A percentile compares a stretch with the other conserved stretches of the same genome.
Evolutionary conservation across 1,284 basidiomycete genomes (phyloP).

Genomic region (Melampsora larici-populina): DNA sequence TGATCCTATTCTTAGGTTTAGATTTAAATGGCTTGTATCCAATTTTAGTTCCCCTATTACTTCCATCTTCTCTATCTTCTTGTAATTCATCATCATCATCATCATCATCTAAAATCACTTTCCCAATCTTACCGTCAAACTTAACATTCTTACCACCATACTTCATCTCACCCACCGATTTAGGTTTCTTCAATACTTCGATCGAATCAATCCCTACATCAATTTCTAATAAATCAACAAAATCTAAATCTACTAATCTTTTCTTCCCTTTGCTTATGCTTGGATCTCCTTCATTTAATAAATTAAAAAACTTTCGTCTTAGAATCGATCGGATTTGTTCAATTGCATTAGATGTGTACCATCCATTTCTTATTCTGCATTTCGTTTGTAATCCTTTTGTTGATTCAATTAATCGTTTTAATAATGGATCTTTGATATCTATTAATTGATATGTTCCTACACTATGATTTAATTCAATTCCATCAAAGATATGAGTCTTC

Average conservation of each 20-base stretch:
- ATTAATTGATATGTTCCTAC: slow-evolving; percentile 87
- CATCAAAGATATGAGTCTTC: slow-evolving; percentile 83
- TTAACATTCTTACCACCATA: neutral
- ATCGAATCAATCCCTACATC: slow-evolving; percentile 1
- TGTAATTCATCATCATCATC: neutral
- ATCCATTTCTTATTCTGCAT: slow-evolving; percentile 71
- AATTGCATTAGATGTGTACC: slow-evolving; percentile 71
- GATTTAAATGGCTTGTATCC: neutral
- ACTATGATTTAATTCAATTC: slow-evolving; percentile 69
- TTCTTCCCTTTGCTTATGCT: neutral
- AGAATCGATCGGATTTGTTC: slow-evolving; percentile 78
- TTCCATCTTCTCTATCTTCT: neutral
- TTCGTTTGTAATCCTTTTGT: slow-evolving; percentile 41
- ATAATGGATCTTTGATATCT: slow-evolving; percentile 80
- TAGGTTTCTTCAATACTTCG: slow-evolving; percentile 17
- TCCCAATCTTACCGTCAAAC: neutral
- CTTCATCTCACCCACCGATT: neutral
- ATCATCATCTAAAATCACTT: neutral
- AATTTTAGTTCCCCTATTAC: neutral
- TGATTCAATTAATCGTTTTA: slow-evolving; percentile 73
- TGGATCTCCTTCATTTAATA: slow-evolving; percentile 61
- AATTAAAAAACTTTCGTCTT: slow-evolving; percentile 77
- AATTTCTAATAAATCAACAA: slow-evolving; percentile 25
- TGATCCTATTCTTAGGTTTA: neutral
- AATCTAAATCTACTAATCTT: slow-evolving; percentile 15